Percentiles rank a stretch among this genome's conserved stretches.
Conservation (phyloP, 164 flowering plant genomes). For the Stephania yunnanensis region DNA sequence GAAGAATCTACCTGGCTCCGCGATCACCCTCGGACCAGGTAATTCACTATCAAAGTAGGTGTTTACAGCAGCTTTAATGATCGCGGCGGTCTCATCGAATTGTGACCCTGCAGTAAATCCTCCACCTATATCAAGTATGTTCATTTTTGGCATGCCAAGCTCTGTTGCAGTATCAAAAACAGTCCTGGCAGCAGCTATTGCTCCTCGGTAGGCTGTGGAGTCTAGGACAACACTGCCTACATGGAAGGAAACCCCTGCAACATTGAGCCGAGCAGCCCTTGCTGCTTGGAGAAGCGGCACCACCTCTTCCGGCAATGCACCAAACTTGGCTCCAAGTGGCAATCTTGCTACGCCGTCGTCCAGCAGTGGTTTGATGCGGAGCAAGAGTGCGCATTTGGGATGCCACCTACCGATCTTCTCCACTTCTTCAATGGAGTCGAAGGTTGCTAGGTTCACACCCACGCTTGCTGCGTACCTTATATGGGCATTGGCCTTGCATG, state of each 20-base stretch:
- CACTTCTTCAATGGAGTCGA: constrained; percentile 35
- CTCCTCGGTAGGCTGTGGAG: constrained; percentile 20
- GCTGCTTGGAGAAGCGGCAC: constrained; percentile 39
- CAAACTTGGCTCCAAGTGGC: constrained; percentile 20
- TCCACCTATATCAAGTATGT: constrained; percentile 43
- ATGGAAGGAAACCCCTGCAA: constrained; percentile 43
- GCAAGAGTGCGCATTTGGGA: constrained; percentile 30
- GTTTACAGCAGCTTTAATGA: constrained; percentile 21
- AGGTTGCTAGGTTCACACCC: constrained; percentile 50
- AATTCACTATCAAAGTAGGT: constrained; percentile 21
- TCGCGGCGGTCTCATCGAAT: constrained; percentile 22
- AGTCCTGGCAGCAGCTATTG: constrained; percentile 30
- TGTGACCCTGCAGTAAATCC: constrained; percentile 29
- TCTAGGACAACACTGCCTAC: constrained; percentile 34
- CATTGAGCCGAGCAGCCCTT: constrained; percentile 19
- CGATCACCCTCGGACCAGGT: constrained; percentile 19
- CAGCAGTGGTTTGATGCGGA: constrained; percentile 34
- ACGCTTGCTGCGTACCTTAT: constrained; percentile 37
- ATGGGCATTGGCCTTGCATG: constrained; percentile 44
- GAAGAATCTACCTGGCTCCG: constrained; percentile 48
- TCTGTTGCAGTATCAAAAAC: constrained; percentile 27
- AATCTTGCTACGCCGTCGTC: constrained; percentile 31
- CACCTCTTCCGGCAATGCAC: constrained; percentile 18
- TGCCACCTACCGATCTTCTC: constrained; percentile 42
- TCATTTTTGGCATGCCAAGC: constrained; percentile 33